These are phyloP conservation scores for Osmanthus fragrans DNA, from an alignment of 257 asterid species.

Conservation along the genomic window DNA sequence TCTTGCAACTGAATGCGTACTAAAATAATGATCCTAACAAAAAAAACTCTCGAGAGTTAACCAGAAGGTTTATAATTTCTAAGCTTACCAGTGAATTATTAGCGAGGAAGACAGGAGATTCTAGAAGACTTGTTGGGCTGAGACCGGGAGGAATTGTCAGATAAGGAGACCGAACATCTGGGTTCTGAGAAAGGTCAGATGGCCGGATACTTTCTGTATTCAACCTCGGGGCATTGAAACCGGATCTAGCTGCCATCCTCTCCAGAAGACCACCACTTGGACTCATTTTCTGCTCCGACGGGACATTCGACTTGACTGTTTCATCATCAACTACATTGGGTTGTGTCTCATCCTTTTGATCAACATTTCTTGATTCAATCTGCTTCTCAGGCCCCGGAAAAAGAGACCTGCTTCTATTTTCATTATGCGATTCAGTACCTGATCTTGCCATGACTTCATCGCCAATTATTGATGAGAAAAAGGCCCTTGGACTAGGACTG, in stretches of 20 bases:
- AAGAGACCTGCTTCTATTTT: constrained; percentile 27
- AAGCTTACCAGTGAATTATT: constrained; percentile 61
- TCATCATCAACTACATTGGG: constrained; percentile 27
- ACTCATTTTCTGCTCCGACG: constrained; percentile 39
- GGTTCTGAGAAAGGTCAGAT: constrained; percentile 46
- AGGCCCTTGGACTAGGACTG: constrained; percentile 50
- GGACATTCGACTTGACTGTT: constrained; percentile 30
- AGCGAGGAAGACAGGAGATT: constrained; percentile 77
- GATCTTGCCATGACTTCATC: constrained; percentile 40
- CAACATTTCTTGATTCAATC: constrained; percentile 12
- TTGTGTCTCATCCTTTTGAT: constrained; percentile 33
- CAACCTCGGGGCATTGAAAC: constrained; percentile 79
- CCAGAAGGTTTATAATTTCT: background rate
- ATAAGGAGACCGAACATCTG: constrained; percentile 59
- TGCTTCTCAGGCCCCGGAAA: constrained; percentile 28
- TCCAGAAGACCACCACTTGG: constrained; percentile 71
- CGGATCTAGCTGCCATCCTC: constrained; percentile 86
- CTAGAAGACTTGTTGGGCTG: constrained; percentile 77
- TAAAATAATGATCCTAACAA: background rate
- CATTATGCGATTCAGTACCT: constrained; percentile 27
- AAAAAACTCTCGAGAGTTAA: background rate
- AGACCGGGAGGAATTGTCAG: constrained; percentile 84
- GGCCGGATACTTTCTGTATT: constrained; percentile 64
- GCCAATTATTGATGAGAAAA: constrained; percentile 55
- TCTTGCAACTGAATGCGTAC: background rate